Conservation (phyloP, 345 rosid species). For the Aquilaria yunnanensis region DNA sequence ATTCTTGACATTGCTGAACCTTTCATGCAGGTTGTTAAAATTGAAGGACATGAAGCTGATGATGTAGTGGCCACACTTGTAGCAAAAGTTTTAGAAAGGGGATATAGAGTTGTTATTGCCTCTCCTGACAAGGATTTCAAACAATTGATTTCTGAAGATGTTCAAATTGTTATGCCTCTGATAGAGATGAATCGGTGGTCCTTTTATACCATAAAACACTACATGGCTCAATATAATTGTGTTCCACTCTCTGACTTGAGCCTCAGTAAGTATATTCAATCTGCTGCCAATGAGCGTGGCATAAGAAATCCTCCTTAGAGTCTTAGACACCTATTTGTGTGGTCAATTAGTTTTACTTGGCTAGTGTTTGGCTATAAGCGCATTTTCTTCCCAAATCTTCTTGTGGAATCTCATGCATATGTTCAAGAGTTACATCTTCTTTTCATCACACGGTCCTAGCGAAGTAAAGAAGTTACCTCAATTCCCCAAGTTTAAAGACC, state of each 20-base stretch:
- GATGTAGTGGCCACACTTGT: conserved; percentile 83
- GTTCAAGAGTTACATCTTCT: too few species aligned
- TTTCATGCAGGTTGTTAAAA: conserved; percentile 53
- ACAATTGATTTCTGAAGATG: conserved; percentile 87
- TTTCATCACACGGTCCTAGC: too few species aligned
- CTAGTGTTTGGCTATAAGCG: too few species aligned
- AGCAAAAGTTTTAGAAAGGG: conserved; percentile 60
- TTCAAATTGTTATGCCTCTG: conserved; percentile 85
- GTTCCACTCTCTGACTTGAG: conserved; percentile 85
- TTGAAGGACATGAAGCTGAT: conserved; percentile 84
- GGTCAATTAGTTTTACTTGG: too few species aligned
- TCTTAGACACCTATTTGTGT: too few species aligned
- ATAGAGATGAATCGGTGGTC: conserved; percentile 75
- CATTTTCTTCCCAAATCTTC: too few species aligned
- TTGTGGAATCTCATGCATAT: too few species aligned
- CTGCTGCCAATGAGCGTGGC: too few species aligned
- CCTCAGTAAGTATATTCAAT: conserved; percentile 47
- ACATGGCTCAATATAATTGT: conserved; percentile 69
- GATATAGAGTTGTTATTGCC: conserved; percentile 64
- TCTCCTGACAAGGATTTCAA: conserved; percentile 98
- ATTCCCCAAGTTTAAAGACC: too few species aligned
- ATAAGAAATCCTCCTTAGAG: too few species aligned
- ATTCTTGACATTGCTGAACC: conserved; percentile 5
- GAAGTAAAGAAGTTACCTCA: too few species aligned
- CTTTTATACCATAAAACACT: conserved; percentile 80